Percentiles rank a stretch among this genome's conserved stretches.
phyloP scores from a whole-genome alignment of 306 rosid genomes.

The Malus orientalis region DNA sequence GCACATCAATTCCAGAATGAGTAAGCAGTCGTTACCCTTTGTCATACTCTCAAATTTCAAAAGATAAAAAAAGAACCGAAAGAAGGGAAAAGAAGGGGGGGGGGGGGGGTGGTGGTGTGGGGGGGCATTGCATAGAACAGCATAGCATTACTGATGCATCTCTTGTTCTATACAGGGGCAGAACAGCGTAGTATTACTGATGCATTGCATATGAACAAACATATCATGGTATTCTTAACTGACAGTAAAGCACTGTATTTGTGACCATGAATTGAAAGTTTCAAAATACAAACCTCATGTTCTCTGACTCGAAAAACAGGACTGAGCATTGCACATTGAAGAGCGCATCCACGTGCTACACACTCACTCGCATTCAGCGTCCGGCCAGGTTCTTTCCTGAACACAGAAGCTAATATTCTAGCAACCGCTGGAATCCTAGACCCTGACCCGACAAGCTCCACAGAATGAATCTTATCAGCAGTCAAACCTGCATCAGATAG shows the following conservation, averaged over 20 bases:
- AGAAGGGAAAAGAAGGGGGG: too few relatives aligned
- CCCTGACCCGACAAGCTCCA: conserved; percentile 96
- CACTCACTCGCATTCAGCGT: conserved; percentile 93
- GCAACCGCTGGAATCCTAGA: conserved; percentile 83
- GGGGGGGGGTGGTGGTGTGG: too few relatives aligned
- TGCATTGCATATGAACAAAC: background rate
- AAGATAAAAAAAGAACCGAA: too few relatives aligned
- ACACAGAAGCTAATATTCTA: conserved; percentile 51
- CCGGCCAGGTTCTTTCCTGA: conserved; percentile 75
- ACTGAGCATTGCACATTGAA: conserved; percentile 97
- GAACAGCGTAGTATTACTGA: background rate
- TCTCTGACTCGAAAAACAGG: conserved; percentile 77
- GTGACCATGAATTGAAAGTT: conserved; percentile 10
- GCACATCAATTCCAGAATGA: background rate
- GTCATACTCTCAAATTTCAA: too few relatives aligned
- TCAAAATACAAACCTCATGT: conserved; percentile 62
- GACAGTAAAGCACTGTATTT: background rate
- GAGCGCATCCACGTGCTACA: conserved; percentile 98
- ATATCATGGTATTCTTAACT: background rate
- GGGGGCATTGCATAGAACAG: too few relatives aligned
- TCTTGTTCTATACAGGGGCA: background rate
- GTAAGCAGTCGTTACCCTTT: background rate
- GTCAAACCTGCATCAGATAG: conserved; percentile 57
- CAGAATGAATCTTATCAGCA: conserved; percentile 54
- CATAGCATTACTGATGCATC: background rate